Conservation (phyloP, 2,329 filamentous ascomycete genomes). For the Parastagonospora avenae region DNA sequence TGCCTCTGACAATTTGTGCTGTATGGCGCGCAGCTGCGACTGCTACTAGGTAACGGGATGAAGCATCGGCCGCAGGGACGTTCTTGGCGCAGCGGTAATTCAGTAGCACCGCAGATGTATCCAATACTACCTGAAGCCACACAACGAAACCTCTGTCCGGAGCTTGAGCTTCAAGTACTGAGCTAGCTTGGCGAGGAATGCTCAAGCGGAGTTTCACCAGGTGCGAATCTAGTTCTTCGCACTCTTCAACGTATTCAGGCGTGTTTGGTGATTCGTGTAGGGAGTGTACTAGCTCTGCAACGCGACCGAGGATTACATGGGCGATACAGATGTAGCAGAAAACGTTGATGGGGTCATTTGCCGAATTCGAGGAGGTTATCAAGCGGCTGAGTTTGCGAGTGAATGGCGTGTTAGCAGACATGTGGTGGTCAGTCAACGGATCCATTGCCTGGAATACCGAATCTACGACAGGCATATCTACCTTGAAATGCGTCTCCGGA, state of each 20-base stretch:
- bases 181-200: constrained; percentile 29
- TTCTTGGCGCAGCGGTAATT: constrained; percentile 21
- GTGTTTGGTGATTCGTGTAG: constrained; percentile 28
- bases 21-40: constrained; percentile 33
- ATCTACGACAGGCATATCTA: constrained; percentile 36
- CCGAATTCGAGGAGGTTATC: constrained; percentile 11
- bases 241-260: constrained; percentile 29
- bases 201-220: constrained; percentile 34
- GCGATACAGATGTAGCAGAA: constrained; percentile 32
- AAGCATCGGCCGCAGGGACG: not conserved
- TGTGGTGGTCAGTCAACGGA: not conserved
- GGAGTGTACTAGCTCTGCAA: constrained; percentile 33
- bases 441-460: constrained; percentile 26
- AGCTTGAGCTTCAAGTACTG: constrained; percentile 23
- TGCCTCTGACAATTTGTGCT: constrained; percentile 32
- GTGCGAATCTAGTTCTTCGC: constrained; percentile 26
- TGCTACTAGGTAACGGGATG: constrained; percentile 17
- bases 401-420: constrained; percentile 20
- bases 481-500: constrained; percentile 36
- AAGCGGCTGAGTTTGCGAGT: constrained; percentile 27
- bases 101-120: constrained; percentile 30
- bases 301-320: constrained; percentile 35
- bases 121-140: constrained; percentile 34
- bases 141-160: constrained; percentile 24
- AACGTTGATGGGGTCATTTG: constrained; percentile 19